Evolutionary conservation across 1,284 basidiomycete genomes (phyloP).

Genomic region (Fomes fomentarius): DNA sequence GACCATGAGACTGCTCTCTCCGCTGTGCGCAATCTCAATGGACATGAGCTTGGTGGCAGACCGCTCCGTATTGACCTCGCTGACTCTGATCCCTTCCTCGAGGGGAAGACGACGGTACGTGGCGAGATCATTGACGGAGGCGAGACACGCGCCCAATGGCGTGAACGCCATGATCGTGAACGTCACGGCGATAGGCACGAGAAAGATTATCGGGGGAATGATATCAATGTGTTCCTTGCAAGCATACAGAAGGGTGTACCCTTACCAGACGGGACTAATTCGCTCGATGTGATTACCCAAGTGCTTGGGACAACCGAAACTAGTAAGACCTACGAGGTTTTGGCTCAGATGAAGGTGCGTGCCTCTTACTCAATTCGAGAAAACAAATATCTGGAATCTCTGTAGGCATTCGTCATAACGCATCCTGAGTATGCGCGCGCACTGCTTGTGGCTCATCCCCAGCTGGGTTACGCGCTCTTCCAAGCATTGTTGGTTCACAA

Average conservation of each 20-base stretch:
- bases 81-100: slow-evolving; percentile 51
- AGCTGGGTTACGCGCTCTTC: slow-evolving; percentile 95
- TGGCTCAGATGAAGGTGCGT: slow-evolving; percentile 95
- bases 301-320: slow-evolving; percentile 87
- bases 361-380: neutral
- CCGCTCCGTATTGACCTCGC: slow-evolving; percentile 73
- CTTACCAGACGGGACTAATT: slow-evolving; percentile 72
- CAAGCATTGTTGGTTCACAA: slow-evolving; percentile 95
- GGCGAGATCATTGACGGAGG: slow-evolving; percentile 67
- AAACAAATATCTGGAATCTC: neutral
- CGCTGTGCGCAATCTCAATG: slow-evolving; percentile 79
- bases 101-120: slow-evolving; percentile 55
- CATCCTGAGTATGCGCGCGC: slow-evolving; percentile 90
- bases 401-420: slow-evolving; percentile 84
- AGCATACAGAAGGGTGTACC: slow-evolving; percentile 80
- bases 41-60: slow-evolving; percentile 70
- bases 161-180: slow-evolving; percentile 42
- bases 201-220: slow-evolving; percentile 38
- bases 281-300: slow-evolving; percentile 87
- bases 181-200: slow-evolving; percentile 29
- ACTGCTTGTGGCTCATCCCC: slow-evolving; percentile 84
- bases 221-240: slow-evolving; percentile 60
- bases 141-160: slow-evolving; percentile 60
- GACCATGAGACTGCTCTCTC: slow-evolving; percentile 91
- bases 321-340: slow-evolving; percentile 89